Percentiles rank a stretch among this genome's conserved stretches.
Conservation (phyloP, 768 basidiomycete species). For the Leucocoprinus leucothites region DNA sequence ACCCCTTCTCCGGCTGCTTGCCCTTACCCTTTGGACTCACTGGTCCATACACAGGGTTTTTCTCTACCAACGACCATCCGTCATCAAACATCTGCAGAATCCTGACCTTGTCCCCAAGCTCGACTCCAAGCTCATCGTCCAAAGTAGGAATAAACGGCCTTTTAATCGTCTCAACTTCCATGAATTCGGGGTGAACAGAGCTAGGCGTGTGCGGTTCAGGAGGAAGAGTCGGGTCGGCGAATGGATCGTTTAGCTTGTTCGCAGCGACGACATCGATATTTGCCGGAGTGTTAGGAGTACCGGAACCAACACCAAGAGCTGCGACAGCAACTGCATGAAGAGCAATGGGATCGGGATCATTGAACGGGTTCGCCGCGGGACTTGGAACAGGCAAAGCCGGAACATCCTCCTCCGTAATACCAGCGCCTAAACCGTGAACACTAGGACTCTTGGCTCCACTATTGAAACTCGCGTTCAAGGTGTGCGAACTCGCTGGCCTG, state of each 20-base stretch:
- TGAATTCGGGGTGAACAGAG: constrained; percentile 23
- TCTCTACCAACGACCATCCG: constrained; percentile 68
- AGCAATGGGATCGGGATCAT: constrained; percentile 1
- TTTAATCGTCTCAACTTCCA: constrained; percentile 44
- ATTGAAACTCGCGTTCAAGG: background rate
- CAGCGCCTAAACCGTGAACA: too few relatives aligned
- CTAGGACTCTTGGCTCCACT: background rate
- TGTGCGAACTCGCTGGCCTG: background rate
- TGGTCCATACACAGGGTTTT: constrained; percentile 17
- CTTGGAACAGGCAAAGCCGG: background rate
- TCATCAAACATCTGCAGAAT: constrained; percentile 60
- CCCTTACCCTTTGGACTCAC: constrained; percentile 24
- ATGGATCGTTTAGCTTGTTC: constrained; percentile 15
- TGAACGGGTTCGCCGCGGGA: constrained; percentile 7
- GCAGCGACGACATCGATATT: background rate
- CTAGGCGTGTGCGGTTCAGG: constrained; percentile 10
- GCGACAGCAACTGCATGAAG: constrained; percentile 24
- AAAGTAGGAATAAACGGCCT: constrained; percentile 56
- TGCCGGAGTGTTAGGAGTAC: background rate
- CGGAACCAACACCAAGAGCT: background rate
- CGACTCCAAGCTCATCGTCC: constrained; percentile 57
- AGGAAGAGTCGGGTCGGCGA: constrained; percentile 19
- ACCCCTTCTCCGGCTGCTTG: constrained; percentile 31
- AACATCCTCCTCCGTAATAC: background rate
- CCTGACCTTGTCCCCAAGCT: constrained; percentile 47